phyloP scores from a whole-genome alignment of 2,329 filamentous ascomycete species.

The Tolypocladium amazonense region DNA sequence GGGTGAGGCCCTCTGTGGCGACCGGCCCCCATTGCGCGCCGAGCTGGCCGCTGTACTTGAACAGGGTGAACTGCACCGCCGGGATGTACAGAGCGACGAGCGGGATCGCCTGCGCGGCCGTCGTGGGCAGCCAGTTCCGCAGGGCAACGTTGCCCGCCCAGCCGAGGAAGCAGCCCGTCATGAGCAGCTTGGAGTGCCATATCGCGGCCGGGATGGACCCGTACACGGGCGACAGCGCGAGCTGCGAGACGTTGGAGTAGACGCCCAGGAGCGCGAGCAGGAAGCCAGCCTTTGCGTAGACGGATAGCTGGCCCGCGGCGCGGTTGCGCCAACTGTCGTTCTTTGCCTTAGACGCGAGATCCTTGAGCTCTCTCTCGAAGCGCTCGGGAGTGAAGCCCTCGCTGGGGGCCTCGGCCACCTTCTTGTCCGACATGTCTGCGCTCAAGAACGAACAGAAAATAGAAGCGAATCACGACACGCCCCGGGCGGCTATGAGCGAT shows the following conservation, averaged over 20 bases:
- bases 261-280: slow-evolving; percentile 35
- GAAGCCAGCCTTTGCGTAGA: slow-evolving; percentile 23
- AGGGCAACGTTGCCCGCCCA: slow-evolving; percentile 58
- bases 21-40: slow-evolving; percentile 65
- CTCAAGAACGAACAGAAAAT: background rate
- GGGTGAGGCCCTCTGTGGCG: slow-evolving; percentile 61
- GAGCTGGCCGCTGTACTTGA: slow-evolving; percentile 52
- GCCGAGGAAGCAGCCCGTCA: slow-evolving; percentile 57
- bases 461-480: background rate
- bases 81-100: slow-evolving; percentile 69
- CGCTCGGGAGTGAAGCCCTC: slow-evolving; percentile 35
- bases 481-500: background rate
- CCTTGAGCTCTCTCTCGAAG: slow-evolving; percentile 43
- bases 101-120: slow-evolving; percentile 48
- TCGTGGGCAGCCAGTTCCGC: slow-evolving; percentile 30
- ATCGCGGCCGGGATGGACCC: slow-evolving; percentile 68
- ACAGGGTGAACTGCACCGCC: slow-evolving; percentile 60
- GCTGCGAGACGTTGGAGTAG: slow-evolving; percentile 60
- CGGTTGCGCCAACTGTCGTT: slow-evolving; percentile 20
- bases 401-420: slow-evolving; percentile 5
- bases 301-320: slow-evolving; percentile 22
- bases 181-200: slow-evolving; percentile 59
- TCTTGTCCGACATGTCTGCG: background rate
- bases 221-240: slow-evolving; percentile 77
- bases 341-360: slow-evolving; percentile 34